A percentile compares a stretch with the other conserved stretches of the same genome.
phyloP scores from a whole-genome alignment of 2,329 filamentous ascomycete species.

The Nigrograna mackinnonii region DNA sequence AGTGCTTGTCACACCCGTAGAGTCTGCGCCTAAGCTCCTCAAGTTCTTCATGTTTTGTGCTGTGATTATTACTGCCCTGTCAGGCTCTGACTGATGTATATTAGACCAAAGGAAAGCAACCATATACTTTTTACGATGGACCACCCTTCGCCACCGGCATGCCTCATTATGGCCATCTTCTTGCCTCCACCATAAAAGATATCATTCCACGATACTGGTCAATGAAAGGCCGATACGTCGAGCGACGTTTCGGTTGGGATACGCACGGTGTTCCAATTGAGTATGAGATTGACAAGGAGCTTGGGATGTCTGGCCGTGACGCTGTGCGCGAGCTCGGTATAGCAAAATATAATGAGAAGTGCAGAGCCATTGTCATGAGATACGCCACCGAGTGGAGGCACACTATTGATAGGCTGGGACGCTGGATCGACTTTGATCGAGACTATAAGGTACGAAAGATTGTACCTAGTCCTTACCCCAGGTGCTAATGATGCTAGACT shows the following conservation, averaged over 20 bases:
- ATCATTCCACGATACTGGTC: slow-evolving; percentile 97
- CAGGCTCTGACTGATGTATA: slow-evolving; percentile 8
- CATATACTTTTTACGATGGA: slow-evolving; percentile 91
- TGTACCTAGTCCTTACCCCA: too few species aligned
- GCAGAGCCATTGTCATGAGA: slow-evolving; percentile 89
- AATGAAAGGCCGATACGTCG: slow-evolving; percentile 93
- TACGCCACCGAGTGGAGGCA: slow-evolving; percentile 85
- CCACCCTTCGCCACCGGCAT: slow-evolving; percentile 60
- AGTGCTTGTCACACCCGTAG: too few species aligned
- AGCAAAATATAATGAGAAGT: slow-evolving; percentile 88
- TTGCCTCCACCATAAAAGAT: slow-evolving; percentile 95
- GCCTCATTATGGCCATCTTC: slow-evolving; percentile 74
- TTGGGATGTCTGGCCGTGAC: slow-evolving; percentile 84
- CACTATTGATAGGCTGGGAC: slow-evolving; percentile 84
- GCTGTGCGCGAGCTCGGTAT: slow-evolving; percentile 87
- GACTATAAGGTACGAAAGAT: slow-evolving; percentile 85
- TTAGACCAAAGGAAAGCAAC: slow-evolving; percentile 72
- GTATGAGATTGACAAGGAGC: slow-evolving; percentile 96
- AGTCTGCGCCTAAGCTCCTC: too few species aligned
- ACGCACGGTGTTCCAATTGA: slow-evolving; percentile 94
- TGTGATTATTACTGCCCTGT: background rate
- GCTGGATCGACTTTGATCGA: slow-evolving; percentile 98
- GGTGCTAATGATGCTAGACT: slow-evolving; percentile 62
- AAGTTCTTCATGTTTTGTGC: too few species aligned
- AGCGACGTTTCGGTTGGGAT: slow-evolving; percentile 93